These are phyloP conservation scores for Ascochyta pisi DNA, from an alignment of 2,329 filamentous ascomycete species.

Conservation along the genomic window DNA sequence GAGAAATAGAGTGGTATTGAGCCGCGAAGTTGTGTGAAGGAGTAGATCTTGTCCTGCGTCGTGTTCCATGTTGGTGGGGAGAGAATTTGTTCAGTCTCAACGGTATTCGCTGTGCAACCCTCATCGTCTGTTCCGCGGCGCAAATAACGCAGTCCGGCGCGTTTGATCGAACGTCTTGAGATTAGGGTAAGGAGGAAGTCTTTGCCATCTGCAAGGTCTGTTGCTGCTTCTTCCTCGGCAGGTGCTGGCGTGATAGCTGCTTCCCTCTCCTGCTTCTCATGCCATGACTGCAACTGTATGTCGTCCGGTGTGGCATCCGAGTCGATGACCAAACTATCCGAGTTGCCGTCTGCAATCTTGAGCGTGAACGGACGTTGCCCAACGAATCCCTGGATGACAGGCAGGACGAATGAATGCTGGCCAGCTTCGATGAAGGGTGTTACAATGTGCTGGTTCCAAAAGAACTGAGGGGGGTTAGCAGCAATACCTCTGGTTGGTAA, in stretches of 20 bases:
- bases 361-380: conserved; percentile 83
- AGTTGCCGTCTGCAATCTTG: conserved; percentile 55
- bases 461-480: conserved; percentile 62
- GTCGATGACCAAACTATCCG: conserved; percentile 45
- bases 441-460: conserved; percentile 86
- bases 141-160: conserved; percentile 88
- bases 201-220: conserved; percentile 47
- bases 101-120: conserved; percentile 85
- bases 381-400: conserved; percentile 92
- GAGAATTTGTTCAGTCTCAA: conserved; percentile 95
- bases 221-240: conserved; percentile 23
- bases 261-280: conserved; percentile 38
- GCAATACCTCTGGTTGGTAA: not conserved
- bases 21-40: conserved; percentile 85
- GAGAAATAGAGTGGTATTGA: conserved; percentile 96
- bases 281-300: conserved; percentile 44
- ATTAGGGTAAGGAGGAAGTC: conserved; percentile 85
- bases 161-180: conserved; percentile 84
- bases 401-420: conserved; percentile 74
- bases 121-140: conserved; percentile 90
- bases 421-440: conserved; percentile 76
- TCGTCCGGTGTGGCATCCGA: conserved; percentile 44
- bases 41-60: conserved; percentile 68
- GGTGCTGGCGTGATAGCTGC: conserved; percentile 26
- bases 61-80: conserved; percentile 72